Base-by-base conservation (phyloP, 1,284 basidiomycete genomes). In the Pisolithus thermaeus region DNA sequence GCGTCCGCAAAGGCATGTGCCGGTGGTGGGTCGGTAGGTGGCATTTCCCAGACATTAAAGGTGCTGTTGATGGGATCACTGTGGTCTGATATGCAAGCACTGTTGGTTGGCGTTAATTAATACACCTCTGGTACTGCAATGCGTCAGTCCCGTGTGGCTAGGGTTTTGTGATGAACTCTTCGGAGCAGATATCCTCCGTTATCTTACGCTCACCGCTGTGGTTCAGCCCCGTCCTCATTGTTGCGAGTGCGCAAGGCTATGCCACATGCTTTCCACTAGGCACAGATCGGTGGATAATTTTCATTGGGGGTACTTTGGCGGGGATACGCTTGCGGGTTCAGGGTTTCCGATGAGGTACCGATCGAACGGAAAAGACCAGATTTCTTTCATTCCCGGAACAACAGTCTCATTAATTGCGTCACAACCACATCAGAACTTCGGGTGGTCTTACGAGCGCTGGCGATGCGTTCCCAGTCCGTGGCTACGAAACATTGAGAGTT, bases 21-120 rank as follows among this genome's bases (percentile, higher is more conserved):
- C 72, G 78, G 22, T 80, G 76, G 69, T 83, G 83, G 83, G 61
- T 78, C 38, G 80, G 76, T 28, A 67, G 70, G 18, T 81, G 81
- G 79, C 49, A 48, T 25, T 22, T n/a, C 16, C 47, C 25, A 20
- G 27, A 9, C 1, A n/a, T 35, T 28, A 23, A 28, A 43, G 23
- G 27, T 27, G 23, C 7, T 28, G 42, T 30, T 27, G 23, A 43
- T 43, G 27, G n/a, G 25, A 25, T 43, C 42, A 8, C 42, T 41
- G 18, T 45, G 35, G 16, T 38, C 46, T 36, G 42, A 50, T 39
- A 51, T 22, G 22, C 2, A 12, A 14, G 32, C 36, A n/a, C 16
- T 40, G 49, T 52, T 57, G 20, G 43, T 27, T 9, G 25, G 14
- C 27, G n/a, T 43, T 43, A 27, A 27, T 27, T 43, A 23, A 18